A percentile compares a stretch with the other conserved stretches of the same genome.
phyloP scores from a whole-genome alignment of 441 rosid genomes.

The Gossypium laxum region DNA sequence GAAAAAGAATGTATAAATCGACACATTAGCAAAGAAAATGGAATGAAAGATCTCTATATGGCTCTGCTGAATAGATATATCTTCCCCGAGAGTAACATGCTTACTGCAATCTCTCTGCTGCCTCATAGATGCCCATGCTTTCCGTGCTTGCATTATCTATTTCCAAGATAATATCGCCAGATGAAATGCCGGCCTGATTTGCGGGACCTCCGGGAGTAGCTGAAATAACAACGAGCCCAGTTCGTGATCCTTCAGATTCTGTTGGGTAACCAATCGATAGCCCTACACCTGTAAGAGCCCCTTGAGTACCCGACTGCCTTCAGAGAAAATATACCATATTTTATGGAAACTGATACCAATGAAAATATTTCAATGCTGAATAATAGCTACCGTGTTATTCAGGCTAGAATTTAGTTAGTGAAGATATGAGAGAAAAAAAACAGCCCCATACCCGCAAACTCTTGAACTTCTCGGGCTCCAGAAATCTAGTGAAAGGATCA shows the following conservation, averaged over 20 bases:
- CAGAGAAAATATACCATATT: slow-evolving; percentile 42
- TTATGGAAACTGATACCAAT: slow-evolving; percentile 12
- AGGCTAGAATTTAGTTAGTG: slow-evolving; percentile 8
- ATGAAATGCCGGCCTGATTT: slow-evolving; percentile 55
- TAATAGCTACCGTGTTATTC: background rate
- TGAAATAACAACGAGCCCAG: slow-evolving; percentile 76
- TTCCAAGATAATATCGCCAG: slow-evolving; percentile 71
- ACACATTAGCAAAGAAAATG: background rate
- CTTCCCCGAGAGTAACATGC: slow-evolving; percentile 19
- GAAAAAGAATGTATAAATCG: background rate
- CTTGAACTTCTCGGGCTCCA: slow-evolving; percentile 85
- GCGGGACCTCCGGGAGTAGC: slow-evolving; percentile 94
- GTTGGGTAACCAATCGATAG: slow-evolving; percentile 81
- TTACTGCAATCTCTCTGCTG: slow-evolving; percentile 84
- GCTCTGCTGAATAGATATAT: background rate
- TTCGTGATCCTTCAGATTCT: slow-evolving; percentile 37
- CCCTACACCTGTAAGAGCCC: slow-evolving; percentile 90
- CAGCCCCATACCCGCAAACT: slow-evolving; percentile 64
- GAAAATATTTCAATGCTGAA: background rate
- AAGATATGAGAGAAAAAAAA: slow-evolving; percentile 20
- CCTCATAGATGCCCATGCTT: slow-evolving; percentile 74
- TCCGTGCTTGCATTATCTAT: slow-evolving; percentile 58
- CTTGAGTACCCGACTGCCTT: slow-evolving; percentile 98
- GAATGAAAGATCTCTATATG: background rate
- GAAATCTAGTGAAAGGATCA: slow-evolving; percentile 88